Conservation (phyloP, 2,329 filamentous ascomycete species). For the Juglanconis juglandina region DNA sequence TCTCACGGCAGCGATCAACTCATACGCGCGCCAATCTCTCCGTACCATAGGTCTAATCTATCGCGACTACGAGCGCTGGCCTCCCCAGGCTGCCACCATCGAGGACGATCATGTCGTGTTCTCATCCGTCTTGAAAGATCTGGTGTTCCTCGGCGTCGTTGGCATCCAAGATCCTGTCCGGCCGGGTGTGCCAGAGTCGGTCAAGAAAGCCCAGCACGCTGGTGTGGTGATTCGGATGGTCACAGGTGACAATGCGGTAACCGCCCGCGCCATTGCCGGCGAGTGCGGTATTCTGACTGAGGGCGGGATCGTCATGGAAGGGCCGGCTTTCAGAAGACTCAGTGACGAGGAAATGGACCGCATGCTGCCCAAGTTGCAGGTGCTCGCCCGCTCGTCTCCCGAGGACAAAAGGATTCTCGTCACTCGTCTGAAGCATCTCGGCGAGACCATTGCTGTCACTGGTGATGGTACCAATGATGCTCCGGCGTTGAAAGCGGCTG, state of each 20-base stretch:
- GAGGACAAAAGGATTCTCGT: conserved; percentile 59
- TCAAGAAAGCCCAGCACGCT: conserved; percentile 59
- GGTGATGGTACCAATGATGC: conserved; percentile 68
- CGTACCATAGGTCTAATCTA: conserved; percentile 62
- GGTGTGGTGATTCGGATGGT: conserved; percentile 65
- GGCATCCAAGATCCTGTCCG: conserved; percentile 68
- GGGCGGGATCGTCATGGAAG: conserved; percentile 64
- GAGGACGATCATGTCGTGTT: conserved; percentile 62
- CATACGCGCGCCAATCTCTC: conserved; percentile 53
- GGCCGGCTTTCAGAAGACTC: conserved; percentile 58
- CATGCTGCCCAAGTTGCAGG: conserved; percentile 50
- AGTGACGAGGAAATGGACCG: conserved; percentile 50
- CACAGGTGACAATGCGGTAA: conserved; percentile 58
- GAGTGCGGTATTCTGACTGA: conserved; percentile 59
- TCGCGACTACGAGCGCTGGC: conserved; percentile 68
- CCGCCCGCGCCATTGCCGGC: conserved; percentile 62
- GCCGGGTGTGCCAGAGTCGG: conserved; percentile 58
- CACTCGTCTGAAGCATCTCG: conserved; percentile 48
- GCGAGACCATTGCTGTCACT: conserved; percentile 60
- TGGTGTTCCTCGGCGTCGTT: conserved; percentile 70
- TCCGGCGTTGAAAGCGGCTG: conserved; percentile 61
- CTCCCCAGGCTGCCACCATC: conserved; percentile 57
- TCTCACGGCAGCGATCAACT: conserved; percentile 52
- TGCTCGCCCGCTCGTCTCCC: conserved; percentile 56
- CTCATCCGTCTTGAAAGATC: conserved; percentile 55